These are phyloP conservation scores for Mycena olivaceomarginata DNA, from an alignment of 768 basidiomycete genomes.

Conservation along the genomic window DNA sequence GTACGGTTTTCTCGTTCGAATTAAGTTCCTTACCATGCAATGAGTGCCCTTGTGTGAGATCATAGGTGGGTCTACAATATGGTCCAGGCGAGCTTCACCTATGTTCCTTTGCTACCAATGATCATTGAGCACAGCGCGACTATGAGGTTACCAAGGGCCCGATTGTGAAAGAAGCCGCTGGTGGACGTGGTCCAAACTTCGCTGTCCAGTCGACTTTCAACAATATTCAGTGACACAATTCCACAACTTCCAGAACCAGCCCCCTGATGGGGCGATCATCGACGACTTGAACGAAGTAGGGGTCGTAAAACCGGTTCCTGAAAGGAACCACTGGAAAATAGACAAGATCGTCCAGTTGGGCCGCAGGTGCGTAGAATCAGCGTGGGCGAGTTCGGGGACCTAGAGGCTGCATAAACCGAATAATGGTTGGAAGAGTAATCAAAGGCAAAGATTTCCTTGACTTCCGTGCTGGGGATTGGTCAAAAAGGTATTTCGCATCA, in stretches of 20 bases:
- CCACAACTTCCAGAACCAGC: conserved; percentile 20
- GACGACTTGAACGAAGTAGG: background rate
- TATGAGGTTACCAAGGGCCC: conserved; percentile 12
- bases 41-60: too few species aligned
- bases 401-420: background rate
- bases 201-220: background rate
- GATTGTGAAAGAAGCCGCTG: conserved; percentile 10
- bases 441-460: conserved; percentile 7
- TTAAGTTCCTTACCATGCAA: too few species aligned
- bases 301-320: background rate
- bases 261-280: background rate
- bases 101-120: too few species aligned
- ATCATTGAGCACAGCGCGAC: too few species aligned
- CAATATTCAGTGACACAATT: conserved; percentile 25
- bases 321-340: conserved; percentile 16
- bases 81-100: too few species aligned
- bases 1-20: too few species aligned
- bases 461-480: background rate
- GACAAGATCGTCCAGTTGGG: background rate
- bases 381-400: background rate
- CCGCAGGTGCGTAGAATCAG: conserved; percentile 7
- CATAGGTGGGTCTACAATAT: too few species aligned
- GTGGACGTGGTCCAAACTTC: conserved; percentile 4
- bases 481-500: conserved; percentile 4
- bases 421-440: conserved; percentile 11